Evolutionary conservation across 2,329 filamentous ascomycete genomes (phyloP).

Genomic region (Arthrobotrys megalospora): DNA sequence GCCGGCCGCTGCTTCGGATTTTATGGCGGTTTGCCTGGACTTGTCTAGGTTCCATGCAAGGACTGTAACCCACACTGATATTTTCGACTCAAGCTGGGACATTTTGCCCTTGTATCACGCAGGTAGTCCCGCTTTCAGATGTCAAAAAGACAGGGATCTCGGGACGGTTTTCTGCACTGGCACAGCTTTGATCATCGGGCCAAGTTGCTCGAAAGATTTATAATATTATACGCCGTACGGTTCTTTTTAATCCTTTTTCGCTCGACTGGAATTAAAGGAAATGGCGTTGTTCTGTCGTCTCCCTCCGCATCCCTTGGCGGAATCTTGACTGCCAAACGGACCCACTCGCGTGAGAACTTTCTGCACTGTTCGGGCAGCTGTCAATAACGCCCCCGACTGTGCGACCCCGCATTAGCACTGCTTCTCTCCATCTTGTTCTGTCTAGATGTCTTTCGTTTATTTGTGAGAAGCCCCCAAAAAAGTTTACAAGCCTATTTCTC

Average conservation of each 20-base stretch:
- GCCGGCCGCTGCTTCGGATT: constrained; percentile 43
- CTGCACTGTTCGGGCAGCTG: constrained; percentile 51
- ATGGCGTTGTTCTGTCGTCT: constrained; percentile 56
- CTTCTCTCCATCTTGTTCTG: constrained; percentile 20
- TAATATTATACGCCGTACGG: no score
- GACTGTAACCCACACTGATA: constrained; percentile 44
- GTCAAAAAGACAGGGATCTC: constrained; percentile 54
- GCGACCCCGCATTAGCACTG: constrained; percentile 47
- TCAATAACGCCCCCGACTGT: constrained; percentile 19
- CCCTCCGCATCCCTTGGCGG: constrained; percentile 49
- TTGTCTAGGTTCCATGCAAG: constrained; percentile 44
- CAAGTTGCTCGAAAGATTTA: constrained; percentile 14
- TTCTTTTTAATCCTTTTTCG: constrained; percentile 5
- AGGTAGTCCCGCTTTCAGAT: constrained; percentile 59
- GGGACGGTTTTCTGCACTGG: constrained; percentile 21
- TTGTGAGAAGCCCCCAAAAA: not conserved
- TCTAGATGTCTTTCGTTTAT: constrained; percentile 32
- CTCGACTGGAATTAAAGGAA: not conserved
- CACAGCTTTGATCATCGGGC: constrained; percentile 31
- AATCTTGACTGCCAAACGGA: constrained; percentile 28
- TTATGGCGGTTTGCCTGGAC: constrained; percentile 28
- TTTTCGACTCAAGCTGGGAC: constrained; percentile 19
- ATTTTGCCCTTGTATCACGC: constrained; percentile 13
- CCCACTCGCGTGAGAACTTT: constrained; percentile 32
- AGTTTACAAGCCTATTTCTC: constrained; percentile 43